Evolutionary conservation across 108 stramenopile species (phyloP).

Genomic region (Cyclotella choctawhatcheeana): DNA sequence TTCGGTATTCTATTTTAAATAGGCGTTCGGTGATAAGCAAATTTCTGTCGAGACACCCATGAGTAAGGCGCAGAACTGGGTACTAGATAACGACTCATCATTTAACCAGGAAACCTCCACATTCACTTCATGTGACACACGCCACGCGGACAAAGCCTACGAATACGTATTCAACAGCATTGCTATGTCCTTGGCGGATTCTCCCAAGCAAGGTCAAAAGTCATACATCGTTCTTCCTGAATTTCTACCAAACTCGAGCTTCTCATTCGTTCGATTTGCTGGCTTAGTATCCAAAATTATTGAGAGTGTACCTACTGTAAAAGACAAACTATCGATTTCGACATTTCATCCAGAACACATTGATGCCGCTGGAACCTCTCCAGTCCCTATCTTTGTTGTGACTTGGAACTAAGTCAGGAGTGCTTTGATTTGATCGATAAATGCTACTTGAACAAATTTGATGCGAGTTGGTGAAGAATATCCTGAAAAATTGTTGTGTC

Average conservation of each 20-base stretch:
- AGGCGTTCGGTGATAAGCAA: conserved; percentile 58
- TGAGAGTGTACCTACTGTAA: conserved; percentile 48
- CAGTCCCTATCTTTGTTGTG: conserved; percentile 70
- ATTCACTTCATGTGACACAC: conserved; percentile 68
- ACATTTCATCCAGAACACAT: conserved; percentile 84
- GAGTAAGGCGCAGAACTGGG: conserved; percentile 71
- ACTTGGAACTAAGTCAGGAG: conserved; percentile 79
- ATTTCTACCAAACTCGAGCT: conserved; percentile 72
- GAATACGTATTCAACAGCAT: conserved; percentile 85
- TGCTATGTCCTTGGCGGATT: conserved; percentile 57
- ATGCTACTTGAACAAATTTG: no score
- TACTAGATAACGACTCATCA: conserved; percentile 59
- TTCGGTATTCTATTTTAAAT: no score
- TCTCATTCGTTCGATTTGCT: conserved; percentile 78
- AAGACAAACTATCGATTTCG: conserved; percentile 54
- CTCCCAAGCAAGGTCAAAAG: conserved; percentile 38
- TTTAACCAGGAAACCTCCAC: conserved; percentile 48
- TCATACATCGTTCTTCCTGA: conserved; percentile 80
- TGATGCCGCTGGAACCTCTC: conserved; percentile 54
- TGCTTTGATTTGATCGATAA: no score
- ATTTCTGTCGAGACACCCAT: conserved; percentile 62
- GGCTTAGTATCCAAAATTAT: conserved; percentile 59
- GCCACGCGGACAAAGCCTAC: conserved; percentile 77
- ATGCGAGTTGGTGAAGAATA: background rate
- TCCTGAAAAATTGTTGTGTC: background rate